Conservation (phyloP, 306 rosid genomes). For the Sindora glabra region DNA sequence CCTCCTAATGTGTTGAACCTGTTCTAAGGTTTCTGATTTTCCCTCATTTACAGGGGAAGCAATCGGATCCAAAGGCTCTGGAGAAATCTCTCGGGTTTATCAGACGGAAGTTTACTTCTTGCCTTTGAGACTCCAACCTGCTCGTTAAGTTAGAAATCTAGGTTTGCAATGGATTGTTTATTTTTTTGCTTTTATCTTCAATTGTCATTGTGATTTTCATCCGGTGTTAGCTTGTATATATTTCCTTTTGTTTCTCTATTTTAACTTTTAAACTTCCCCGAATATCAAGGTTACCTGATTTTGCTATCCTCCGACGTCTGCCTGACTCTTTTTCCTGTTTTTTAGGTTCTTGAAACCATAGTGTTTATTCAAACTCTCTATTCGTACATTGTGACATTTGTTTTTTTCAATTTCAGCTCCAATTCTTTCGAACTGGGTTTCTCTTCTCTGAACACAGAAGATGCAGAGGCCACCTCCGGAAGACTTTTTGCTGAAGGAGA, state of each 20-base stretch:
- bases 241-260: not conserved
- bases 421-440: constrained; percentile 17
- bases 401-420: constrained; percentile 14
- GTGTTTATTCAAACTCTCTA: constrained; percentile 26
- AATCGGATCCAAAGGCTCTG: constrained; percentile 53
- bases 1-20: not conserved
- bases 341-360: constrained; percentile 45
- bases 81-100: constrained; percentile 20
- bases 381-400: not conserved
- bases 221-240: not conserved
- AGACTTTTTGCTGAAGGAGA: constrained; percentile 88
- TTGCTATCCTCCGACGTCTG: constrained; percentile 44
- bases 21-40: constrained; percentile 9
- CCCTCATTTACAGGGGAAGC: constrained; percentile 19
- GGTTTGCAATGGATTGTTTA: constrained; percentile 1
- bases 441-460: constrained; percentile 28
- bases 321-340: constrained; percentile 39
- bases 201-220: constrained; percentile 14
- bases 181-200: constrained; percentile 8
- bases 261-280: constrained; percentile 39
- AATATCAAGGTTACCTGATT: constrained; percentile 34
- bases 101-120: not conserved
- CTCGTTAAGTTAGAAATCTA: constrained; percentile 31
- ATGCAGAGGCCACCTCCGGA: constrained; percentile 95
- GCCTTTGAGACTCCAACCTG: constrained; percentile 8